Conservation (phyloP, 495 filamentous ascomycete genomes). For the Penicillium turbatum region DNA sequence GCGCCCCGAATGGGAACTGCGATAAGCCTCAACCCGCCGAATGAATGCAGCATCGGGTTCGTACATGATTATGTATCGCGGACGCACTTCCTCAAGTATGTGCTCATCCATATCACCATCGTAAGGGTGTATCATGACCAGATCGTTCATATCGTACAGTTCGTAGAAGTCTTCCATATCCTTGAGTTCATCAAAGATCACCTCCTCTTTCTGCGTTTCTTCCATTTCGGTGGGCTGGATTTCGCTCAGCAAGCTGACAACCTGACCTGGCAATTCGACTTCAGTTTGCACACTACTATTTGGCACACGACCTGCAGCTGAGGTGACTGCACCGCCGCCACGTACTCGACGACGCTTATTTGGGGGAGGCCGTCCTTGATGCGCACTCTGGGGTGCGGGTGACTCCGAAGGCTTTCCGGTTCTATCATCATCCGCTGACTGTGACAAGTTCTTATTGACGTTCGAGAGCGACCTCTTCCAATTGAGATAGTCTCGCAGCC, state of each 20-base stretch:
- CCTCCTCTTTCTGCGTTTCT: constrained; percentile 63
- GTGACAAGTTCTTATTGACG: constrained; percentile 69
- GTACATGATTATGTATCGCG: constrained; percentile 97
- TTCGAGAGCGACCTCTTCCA: constrained; percentile 91
- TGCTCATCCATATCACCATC: constrained; percentile 95
- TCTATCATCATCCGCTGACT: constrained; percentile 14
- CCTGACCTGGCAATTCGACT: constrained; percentile 77
- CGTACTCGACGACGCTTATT: constrained; percentile 89
- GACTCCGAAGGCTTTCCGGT: constrained; percentile 18
- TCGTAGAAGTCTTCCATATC: constrained; percentile 91
- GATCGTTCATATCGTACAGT: constrained; percentile 85
- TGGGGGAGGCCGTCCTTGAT: constrained; percentile 62
- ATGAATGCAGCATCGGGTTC: constrained; percentile 96
- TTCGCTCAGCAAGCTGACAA: constrained; percentile 60
- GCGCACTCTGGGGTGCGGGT: constrained; percentile 28
- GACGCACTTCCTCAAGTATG: constrained; percentile 86
- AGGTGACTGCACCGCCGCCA: constrained; percentile 63
- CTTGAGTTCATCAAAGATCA: constrained; percentile 75
- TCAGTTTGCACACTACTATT: constrained; percentile 68
- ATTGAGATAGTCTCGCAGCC: constrained; percentile 79
- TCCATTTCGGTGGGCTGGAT: constrained; percentile 65
- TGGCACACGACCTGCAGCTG: constrained; percentile 52
- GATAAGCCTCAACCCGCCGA: constrained; percentile 89
- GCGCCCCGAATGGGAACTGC: constrained; percentile 83
- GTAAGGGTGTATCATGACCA: constrained; percentile 88